Evolutionary conservation across 2,329 filamentous ascomycete species (phyloP), one percentile per base, ranked within the genome.

Genomic region (Monosporascus sp.): DNA sequence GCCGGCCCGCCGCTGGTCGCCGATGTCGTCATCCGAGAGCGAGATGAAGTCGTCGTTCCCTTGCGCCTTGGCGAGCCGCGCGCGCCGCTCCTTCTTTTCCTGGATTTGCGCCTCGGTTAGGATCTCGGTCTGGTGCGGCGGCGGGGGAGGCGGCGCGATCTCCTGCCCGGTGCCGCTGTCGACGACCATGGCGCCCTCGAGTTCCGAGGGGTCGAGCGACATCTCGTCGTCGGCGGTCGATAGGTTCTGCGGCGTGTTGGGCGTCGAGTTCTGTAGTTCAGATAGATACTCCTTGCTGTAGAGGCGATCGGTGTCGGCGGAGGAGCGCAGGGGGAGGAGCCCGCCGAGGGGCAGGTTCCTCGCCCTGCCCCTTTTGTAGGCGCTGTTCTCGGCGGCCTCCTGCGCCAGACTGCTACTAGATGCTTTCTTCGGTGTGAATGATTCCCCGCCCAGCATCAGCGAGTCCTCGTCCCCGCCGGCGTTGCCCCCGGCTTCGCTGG

Each of bases 241-340:
- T 1, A 86, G 64, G 54, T 89, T 81, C 57, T 83, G 86, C 0
- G 91, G 92, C 0, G 89, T 92, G 24, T 86, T 90, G 0, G 91
- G 91, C 0, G 92, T 97, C 14, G 90, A 91, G 55, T 85, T 88
- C 58, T 91, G 90, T 16, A 99, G 78, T 68, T 96, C 90, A 36
- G 89, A 85, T 20, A 99, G 78, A 60, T 93, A 90, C 62, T 95
- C 90, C 64, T 88, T 89, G 74, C 82, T 95, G 69, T 99, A 97
- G 54, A 76, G 87, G 0, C 91, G 91, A 17, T 87, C 84, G 16
- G 89, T 85, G 11, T 71, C 73, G 16, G 84, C 80, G 6, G 77
- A 74, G 1, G 81, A 77, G 7, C 84, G 77, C 52, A 83, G 69
- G 0, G 83, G 83, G 0, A 90, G 69, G 2, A 76, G 73, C n/a